Conservation (phyloP, 139 green algal genomes). For the Nannochloris sp. region DNA sequence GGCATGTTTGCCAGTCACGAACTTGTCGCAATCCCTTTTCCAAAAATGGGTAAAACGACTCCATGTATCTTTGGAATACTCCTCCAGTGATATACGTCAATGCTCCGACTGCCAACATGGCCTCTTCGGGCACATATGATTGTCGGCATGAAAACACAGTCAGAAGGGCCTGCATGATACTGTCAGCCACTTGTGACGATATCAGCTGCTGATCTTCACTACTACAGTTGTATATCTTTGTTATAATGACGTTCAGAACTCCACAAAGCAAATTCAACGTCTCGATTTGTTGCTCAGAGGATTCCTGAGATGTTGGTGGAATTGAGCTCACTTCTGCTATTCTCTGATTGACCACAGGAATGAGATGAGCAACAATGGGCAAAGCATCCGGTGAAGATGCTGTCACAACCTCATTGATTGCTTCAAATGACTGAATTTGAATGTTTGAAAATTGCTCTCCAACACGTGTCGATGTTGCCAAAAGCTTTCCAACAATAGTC, state of each 20-base stretch:
- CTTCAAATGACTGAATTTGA: constrained; percentile 82
- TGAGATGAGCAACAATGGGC: constrained; percentile 66
- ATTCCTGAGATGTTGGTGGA: constrained; percentile 9
- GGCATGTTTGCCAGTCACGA: constrained; percentile 69
- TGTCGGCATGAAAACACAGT: constrained; percentile 23
- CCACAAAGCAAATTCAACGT: constrained; percentile 86
- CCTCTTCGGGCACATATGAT: constrained; percentile 84
- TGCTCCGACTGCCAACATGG: constrained; percentile 84
- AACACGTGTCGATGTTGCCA: constrained; percentile 35
- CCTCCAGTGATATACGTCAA: constrained; percentile 67
- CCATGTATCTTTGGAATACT: constrained; percentile 90
- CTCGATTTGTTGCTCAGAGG: constrained; percentile 47
- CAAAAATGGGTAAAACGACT: constrained; percentile 72
- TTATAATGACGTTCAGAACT: constrained; percentile 79
- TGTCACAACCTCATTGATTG: constrained; percentile 91
- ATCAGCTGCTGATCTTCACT: constrained; percentile 51
- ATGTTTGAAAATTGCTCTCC: constrained; percentile 28
- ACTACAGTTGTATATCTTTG: constrained; percentile 59
- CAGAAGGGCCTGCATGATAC: constrained; percentile 55
- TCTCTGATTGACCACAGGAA: constrained; percentile 68
- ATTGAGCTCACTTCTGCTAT: constrained; percentile 24
- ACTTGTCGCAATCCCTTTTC: constrained; percentile 78
- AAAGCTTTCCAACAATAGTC: constrained; percentile 66
- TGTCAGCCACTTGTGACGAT: constrained; percentile 67
- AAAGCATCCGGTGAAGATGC: constrained; percentile 58